phyloP scores from a whole-genome alignment of 257 asterid species.

The Jacaranda mimosifolia region DNA sequence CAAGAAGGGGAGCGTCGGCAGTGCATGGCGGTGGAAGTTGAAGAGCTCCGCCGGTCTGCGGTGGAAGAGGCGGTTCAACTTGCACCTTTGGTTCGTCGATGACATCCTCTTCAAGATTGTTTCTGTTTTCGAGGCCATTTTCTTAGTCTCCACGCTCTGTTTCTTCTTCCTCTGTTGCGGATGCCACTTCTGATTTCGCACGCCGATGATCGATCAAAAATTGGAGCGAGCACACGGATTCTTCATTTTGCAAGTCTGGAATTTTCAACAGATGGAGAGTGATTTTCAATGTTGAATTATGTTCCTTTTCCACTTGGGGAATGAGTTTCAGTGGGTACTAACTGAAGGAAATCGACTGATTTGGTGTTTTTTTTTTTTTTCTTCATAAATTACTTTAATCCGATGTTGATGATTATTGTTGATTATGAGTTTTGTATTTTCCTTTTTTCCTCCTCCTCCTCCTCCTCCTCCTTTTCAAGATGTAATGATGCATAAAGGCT shows the following conservation, averaged over 20 bases:
- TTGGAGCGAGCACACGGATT: neutral
- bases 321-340: conserved; percentile 10
- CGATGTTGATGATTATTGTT: neutral
- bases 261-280: too few species aligned
- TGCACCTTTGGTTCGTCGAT: conserved; percentile 75
- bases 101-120: conserved; percentile 70
- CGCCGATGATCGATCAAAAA: conserved; percentile 6
- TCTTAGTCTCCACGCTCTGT: conserved; percentile 61
- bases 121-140: conserved; percentile 68
- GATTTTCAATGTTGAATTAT: too few species aligned
- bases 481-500: conserved; percentile 24
- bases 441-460: neutral
- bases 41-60: conserved; percentile 59
- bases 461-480: neutral
- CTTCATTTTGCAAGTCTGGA: too few species aligned
- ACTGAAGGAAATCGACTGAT: conserved; percentile 24
- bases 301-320: neutral
- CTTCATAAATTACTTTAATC: conserved; percentile 20
- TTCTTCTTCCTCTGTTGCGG: conserved; percentile 84
- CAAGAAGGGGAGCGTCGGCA: conserved; percentile 49
- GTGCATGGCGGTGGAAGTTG: conserved; percentile 62
- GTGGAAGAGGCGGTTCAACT: conserved; percentile 71
- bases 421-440: neutral
- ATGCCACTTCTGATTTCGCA: conserved; percentile 64
- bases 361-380: neutral